Conservation (phyloP, 257 asterid genomes). For the Gardenia jasminoides region DNA sequence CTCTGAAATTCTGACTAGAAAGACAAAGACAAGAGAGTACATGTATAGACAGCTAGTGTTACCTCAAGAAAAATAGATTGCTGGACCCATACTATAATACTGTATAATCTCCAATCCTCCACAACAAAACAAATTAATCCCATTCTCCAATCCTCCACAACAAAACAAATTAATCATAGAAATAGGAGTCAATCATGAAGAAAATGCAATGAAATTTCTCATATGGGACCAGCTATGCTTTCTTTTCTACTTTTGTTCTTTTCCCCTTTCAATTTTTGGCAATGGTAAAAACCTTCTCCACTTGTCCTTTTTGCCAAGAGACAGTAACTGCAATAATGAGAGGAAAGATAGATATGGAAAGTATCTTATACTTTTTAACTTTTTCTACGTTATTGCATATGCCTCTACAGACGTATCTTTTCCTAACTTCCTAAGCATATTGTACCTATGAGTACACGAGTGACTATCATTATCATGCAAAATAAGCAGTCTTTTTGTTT, state of each 20-base stretch:
- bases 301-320: not conserved
- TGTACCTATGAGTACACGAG: not conserved
- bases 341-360: not conserved
- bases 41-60: not conserved
- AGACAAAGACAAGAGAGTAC: conserved; percentile 8
- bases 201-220: not conserved
- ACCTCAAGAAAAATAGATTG: not conserved
- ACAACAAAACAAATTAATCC: not conserved
- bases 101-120: not conserved
- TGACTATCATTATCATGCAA: not conserved
- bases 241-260: not conserved
- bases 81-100: not conserved
- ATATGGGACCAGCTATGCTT: not conserved
- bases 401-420: not conserved
- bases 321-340: not conserved
- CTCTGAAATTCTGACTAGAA: not conserved
- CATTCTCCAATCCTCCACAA: not conserved
- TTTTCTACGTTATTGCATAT: too few species aligned
- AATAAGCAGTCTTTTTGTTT: not conserved
- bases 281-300: not conserved
- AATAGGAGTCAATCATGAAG: not conserved
- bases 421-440: too few species aligned
- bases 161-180: not conserved
- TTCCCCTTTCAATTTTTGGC: not conserved
- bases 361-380: not conserved